phyloP scores from a whole-genome alignment of 257 asterid species.

The Gynochthodes officinalis region DNA sequence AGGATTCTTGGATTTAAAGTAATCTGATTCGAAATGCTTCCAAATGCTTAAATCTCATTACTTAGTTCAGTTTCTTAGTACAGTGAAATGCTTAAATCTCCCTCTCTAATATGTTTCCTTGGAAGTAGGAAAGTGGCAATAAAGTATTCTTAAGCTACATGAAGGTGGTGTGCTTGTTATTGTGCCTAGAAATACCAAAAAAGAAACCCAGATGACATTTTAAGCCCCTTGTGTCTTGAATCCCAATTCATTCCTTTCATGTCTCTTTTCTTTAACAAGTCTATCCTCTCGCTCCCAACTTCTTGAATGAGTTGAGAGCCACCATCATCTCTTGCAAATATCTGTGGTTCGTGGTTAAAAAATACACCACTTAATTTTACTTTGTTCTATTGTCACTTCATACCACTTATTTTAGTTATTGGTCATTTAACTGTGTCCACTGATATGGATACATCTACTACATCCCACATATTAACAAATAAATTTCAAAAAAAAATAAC shows the following conservation, averaged over 20 bases:
- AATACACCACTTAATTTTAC: background rate
- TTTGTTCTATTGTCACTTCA: background rate
- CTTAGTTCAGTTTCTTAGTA: background rate
- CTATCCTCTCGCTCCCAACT: background rate
- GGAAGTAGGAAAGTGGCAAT: background rate
- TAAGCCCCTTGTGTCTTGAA: background rate
- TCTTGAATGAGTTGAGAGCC: background rate
- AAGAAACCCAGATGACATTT: background rate
- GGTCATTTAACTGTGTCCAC: background rate
- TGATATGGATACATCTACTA: background rate
- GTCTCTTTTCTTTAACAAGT: background rate
- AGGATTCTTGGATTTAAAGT: background rate
- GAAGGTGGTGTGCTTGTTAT: background rate
- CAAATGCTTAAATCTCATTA: too few species aligned
- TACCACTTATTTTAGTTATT: background rate
- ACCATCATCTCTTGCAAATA: background rate
- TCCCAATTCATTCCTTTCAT: background rate
- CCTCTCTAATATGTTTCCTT: background rate
- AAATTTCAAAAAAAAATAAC: too few species aligned
- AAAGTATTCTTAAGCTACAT: background rate
- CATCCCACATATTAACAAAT: too few species aligned
- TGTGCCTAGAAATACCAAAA: background rate
- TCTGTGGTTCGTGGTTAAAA: background rate
- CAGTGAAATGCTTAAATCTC: background rate
- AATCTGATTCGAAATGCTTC: background rate